A percentile compares a stretch with the other conserved stretches of the same genome.
phyloP scores from a whole-genome alignment of 306 rosid species.

The Sophora flavescens region DNA sequence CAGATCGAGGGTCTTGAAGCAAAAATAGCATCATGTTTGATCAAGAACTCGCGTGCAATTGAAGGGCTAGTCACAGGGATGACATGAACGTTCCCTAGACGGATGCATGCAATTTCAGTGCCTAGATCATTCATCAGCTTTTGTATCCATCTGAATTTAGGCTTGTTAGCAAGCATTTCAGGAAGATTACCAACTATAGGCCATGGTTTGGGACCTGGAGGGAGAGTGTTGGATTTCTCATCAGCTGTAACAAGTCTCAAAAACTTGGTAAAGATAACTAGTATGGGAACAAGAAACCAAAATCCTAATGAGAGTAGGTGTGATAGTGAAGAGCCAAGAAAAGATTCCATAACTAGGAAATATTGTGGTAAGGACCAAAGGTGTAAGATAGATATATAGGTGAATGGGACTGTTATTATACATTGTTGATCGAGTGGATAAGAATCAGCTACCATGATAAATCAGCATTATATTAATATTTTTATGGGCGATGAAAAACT shows the following conservation, averaged over 20 bases:
- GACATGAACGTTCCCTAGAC: slow-evolving; percentile 45
- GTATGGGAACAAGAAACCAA: not conserved
- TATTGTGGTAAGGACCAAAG: too few relatives aligned
- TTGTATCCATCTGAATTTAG: slow-evolving; percentile 42
- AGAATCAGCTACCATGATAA: too few relatives aligned
- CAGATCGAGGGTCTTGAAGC: not conserved
- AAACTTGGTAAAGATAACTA: not conserved
- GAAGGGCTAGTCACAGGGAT: not conserved
- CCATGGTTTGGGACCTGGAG: slow-evolving; percentile 45
- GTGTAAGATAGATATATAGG: too few relatives aligned
- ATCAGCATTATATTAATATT: too few relatives aligned
- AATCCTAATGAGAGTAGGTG: too few relatives aligned
- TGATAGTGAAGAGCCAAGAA: too few relatives aligned
- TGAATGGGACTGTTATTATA: too few relatives aligned
- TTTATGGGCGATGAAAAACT: too few relatives aligned
- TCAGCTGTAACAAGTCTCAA: not conserved
- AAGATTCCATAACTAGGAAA: not conserved
- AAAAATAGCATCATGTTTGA: too few relatives aligned
- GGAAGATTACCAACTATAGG: slow-evolving; percentile 44
- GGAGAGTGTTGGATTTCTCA: not conserved
- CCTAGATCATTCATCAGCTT: slow-evolving; percentile 35
- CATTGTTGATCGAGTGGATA: too few relatives aligned
- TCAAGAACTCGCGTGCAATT: too few relatives aligned
- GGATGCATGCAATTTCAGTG: slow-evolving; percentile 52
- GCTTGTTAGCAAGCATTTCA: slow-evolving; percentile 39